Conservation (phyloP, 208 protist genomes). For the Angomonas deanei region DNA sequence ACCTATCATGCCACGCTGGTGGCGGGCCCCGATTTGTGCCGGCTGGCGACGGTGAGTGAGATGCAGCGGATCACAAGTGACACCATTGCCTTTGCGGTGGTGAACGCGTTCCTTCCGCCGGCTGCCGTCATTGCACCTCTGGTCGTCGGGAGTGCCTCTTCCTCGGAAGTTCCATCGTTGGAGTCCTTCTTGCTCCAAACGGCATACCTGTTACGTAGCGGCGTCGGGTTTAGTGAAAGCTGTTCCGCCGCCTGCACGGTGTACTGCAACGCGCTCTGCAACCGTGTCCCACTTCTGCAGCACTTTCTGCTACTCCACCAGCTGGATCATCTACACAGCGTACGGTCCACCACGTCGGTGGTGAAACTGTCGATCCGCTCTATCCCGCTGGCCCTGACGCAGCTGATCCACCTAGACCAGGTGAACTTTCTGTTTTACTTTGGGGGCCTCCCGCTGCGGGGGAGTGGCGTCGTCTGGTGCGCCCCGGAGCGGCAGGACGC, state of each 20-base stretch:
- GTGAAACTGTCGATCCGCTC: constrained; percentile 29
- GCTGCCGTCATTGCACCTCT: neutral
- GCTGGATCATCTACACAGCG: constrained; percentile 36
- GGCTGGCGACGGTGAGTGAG: constrained; percentile 6
- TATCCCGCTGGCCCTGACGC: constrained; percentile 22
- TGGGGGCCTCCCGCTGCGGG: neutral
- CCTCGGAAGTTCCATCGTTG: too few species aligned
- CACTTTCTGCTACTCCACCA: constrained; percentile 61
- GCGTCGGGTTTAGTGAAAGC: constrained; percentile 24
- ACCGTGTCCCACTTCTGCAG: constrained; percentile 50
- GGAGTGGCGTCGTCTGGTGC: neutral
- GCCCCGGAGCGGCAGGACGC: neutral
- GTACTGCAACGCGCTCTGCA: constrained; percentile 50
- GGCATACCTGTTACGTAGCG: constrained; percentile 32
- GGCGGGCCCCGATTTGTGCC: constrained; percentile 44
- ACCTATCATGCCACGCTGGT: constrained; percentile 59
- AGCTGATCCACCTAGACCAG: neutral
- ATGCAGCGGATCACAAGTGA: neutral
- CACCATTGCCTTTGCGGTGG: neutral
- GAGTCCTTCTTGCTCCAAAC: constrained; percentile 27
- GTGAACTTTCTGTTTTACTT: neutral
- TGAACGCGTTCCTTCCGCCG: constrained; percentile 4
- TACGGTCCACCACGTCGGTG: constrained; percentile 27
- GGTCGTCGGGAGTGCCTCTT: too few species aligned
- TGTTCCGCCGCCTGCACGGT: constrained; percentile 29